These are phyloP conservation scores for Podila epigama DNA, from an alignment of 192 early-diverging fungal genomes.

Conservation along the genomic window DNA sequence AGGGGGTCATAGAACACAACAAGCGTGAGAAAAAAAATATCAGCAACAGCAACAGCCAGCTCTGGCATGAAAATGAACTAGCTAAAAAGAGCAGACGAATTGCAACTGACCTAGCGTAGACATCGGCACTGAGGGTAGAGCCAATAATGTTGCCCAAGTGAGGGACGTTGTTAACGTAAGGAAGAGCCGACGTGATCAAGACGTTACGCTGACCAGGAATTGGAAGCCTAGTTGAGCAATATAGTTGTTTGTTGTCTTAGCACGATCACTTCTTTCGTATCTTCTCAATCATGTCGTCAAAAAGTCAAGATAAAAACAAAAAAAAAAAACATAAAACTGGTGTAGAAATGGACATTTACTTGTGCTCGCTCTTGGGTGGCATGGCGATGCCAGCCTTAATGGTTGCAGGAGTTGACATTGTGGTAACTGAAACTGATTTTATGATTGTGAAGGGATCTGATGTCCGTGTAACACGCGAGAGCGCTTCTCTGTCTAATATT, in stretches of 20 bases:
- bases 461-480: neutral
- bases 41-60: too few species aligned
- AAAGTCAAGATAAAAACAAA: too few species aligned
- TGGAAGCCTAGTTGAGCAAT: constrained; percentile 57
- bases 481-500: too few species aligned
- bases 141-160: constrained; percentile 99
- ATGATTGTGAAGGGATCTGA: neutral
- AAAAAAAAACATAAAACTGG: neutral
- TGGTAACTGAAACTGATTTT: neutral
- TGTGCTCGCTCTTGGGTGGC: constrained; percentile 45
- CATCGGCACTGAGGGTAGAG: constrained; percentile 97
- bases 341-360: constrained; percentile 15
- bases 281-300: neutral
- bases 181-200: constrained; percentile 94
- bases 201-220: constrained; percentile 81
- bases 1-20: too few species aligned
- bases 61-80: neutral
- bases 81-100: neutral
- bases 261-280: neutral
- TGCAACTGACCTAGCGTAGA: constrained; percentile 76
- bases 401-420: constrained; percentile 46
- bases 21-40: neutral
- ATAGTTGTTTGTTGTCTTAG: neutral
- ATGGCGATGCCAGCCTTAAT: constrained; percentile 50
- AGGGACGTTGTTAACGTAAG: constrained; percentile 99